Percentiles rank a stretch among this genome's conserved stretches.
These are phyloP conservation scores for Phlegmacium glaucopus DNA, from an alignment of 768 basidiomycete genomes.

Conservation along the genomic window DNA sequence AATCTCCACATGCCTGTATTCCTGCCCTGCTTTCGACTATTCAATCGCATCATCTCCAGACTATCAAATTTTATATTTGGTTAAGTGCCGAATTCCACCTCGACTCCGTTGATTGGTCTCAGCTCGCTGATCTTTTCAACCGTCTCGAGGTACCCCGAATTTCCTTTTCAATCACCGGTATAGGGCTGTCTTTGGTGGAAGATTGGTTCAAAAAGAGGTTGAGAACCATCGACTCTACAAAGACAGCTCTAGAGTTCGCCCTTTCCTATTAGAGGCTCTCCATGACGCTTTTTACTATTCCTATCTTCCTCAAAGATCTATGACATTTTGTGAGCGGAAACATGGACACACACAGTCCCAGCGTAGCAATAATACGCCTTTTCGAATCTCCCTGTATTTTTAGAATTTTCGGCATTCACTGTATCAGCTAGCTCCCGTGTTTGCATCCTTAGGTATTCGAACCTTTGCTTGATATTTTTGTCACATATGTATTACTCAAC, in stretches of 20 bases:
- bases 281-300: neutral
- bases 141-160: slow-evolving; percentile 14
- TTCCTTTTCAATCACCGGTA: slow-evolving; percentile 28
- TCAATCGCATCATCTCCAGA: slow-evolving; percentile 14
- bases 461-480: too few species aligned
- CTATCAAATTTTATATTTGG: slow-evolving; percentile 28
- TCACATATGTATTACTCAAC: too few species aligned
- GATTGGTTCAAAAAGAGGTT: slow-evolving; percentile 26
- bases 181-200: slow-evolving; percentile 21
- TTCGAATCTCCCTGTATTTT: too few species aligned
- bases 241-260: slow-evolving; percentile 7
- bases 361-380: too few species aligned
- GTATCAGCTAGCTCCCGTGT: too few species aligned
- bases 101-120: slow-evolving; percentile 28
- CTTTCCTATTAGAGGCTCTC: neutral
- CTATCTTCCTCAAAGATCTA: neutral
- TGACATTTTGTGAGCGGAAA: too few species aligned
- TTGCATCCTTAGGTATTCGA: too few species aligned
- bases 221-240: neutral
- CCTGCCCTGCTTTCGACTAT: slow-evolving; percentile 22
- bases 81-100: slow-evolving; percentile 30
- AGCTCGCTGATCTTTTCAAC: slow-evolving; percentile 18
- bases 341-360: too few species aligned
- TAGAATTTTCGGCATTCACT: too few species aligned
- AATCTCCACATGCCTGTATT: slow-evolving; percentile 26